A percentile compares a stretch with the other conserved stretches of the same genome.
These are phyloP conservation scores for Carallia pectinifolia DNA, from an alignment of 345 rosid genomes.

Conservation along the genomic window DNA sequence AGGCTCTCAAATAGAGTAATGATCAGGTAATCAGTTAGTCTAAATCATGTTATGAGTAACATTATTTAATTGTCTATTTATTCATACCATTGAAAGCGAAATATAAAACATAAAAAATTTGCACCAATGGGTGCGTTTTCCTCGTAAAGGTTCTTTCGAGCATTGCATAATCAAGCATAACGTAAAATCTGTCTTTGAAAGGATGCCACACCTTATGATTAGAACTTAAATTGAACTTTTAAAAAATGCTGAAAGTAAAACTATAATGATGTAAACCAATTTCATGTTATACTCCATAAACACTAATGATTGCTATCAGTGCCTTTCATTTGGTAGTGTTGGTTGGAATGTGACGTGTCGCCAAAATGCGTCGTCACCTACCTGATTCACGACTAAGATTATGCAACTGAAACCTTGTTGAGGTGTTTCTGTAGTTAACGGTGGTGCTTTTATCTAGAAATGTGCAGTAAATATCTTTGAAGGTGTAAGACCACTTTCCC, in stretches of 20 bases:
- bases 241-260: slow-evolving; percentile 19
- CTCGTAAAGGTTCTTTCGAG: slow-evolving; percentile 12
- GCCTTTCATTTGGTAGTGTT: slow-evolving; percentile 35
- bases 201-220: slow-evolving; percentile 26
- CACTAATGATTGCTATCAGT: slow-evolving; percentile 14
- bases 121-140: slow-evolving; percentile 15
- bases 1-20: too few species aligned
- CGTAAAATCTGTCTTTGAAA: slow-evolving; percentile 24
- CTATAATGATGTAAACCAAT: slow-evolving; percentile 2
- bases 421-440: too few species aligned
- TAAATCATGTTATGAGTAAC: too few species aligned
- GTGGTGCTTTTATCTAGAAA: too few species aligned
- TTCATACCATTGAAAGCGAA: slow-evolving; percentile 17
- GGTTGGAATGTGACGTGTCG: slow-evolving; percentile 38
- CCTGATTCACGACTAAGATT: slow-evolving; percentile 19
- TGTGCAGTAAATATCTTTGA: too few species aligned
- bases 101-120: slow-evolving; percentile 23
- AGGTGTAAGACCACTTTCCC: too few species aligned
- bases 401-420: background rate
- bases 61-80: too few species aligned
- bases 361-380: slow-evolving; percentile 32
- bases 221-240: slow-evolving; percentile 25
- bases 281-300: background rate
- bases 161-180: slow-evolving; percentile 9
- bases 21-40: too few species aligned